Base-by-base conservation (phyloP, 345 rosid species). In the Rhodamnia argentea region DNA sequence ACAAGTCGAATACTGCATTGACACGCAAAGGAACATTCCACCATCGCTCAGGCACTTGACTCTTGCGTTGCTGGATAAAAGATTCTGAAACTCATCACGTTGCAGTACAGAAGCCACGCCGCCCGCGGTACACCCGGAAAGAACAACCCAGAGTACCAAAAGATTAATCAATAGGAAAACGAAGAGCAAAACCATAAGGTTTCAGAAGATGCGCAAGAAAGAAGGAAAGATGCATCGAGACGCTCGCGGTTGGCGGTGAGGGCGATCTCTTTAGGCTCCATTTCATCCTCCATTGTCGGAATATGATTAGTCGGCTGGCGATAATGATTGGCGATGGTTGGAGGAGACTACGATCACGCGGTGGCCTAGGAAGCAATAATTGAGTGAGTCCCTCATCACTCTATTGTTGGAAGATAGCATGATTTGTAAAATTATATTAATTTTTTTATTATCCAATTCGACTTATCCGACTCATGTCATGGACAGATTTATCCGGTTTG, bases 11-110 rank as follows among this genome's bases (percentile, higher is more conserved):
- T 23, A 5, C 56, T 85, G 60, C 50, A 18, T 47, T 89, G 90
- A 92, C 95, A 87, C 89, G 44, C 89, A 93, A 52, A 92, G 95
- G 86, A 92, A 92, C 74, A 64, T 64, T 64, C 3, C 22, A 1
- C 76, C 44, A 3, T 64, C 44, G 4, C 76, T 64, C 76, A 3
- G 76, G 18, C 44, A 32, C 10, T 64, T 32, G 32, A 32, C 23
- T 64, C 23, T 91, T 24, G 44, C 16, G 42, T 15, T 8, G 14
- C 76, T 1, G 44, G 6, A 64, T 22, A 64, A 16, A 64, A 29
- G 76, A 32, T 64, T 64, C 76, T 22, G 44, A 32, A 64, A 32
- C 37, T 29, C 44, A 32, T 64, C 11, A 8, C 3, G 0, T 23
- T 15, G 76, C 76, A 64, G 76, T 64, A 29, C 29, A 16, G 42